Evolutionary conservation across 495 filamentous ascomycete genomes (phyloP), one percentile per base, ranked within the genome.

Genomic region (Cudoniella acicularis): DNA sequence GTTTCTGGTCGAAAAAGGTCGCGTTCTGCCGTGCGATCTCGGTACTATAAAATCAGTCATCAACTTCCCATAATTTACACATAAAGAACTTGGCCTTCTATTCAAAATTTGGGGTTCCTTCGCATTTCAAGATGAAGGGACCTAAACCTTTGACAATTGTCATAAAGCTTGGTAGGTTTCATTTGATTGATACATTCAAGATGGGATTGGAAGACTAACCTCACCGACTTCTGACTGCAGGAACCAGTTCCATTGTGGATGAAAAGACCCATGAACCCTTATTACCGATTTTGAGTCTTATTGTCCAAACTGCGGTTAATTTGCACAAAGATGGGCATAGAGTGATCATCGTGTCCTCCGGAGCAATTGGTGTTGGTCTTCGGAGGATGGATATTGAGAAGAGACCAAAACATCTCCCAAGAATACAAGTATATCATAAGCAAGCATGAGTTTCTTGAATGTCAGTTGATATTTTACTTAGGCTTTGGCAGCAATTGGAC

Each of bases 221-320:
- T n/a, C n/a, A 46, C 20, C 17, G n/a, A 45, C n/a, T 45, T 17
- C 27, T n/a, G 80, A 75, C 26, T 57, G 23, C 21, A 98, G 94
- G 94, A 62, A 97, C 94, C 22, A 96, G 91, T 73, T 98, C 94
- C 13, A 97, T 98, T 63, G 94, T 98, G 51, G 89, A 97, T 71
- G 94, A 98, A 69, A 90, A 86, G 64, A 96, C 89, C n/a, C 94
- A 98, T 73, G 88, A 96, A 61, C 95, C 95, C n/a, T 83, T 96
- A 26, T 79, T 98, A 20, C 95, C 92, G 9, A 96, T 91, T 56
- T 75, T 98, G 52, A 89, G 87, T 53, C 74, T 89, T 51, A 96
- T 98, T 63, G 94, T 96, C 36, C 92, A 98, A 72, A 97, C 95
- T 3, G 91, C 89, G 2, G 86, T 92, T 11, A 84, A 82, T 59